Percentiles rank a stretch among this genome's conserved stretches.
phyloP scores from a whole-genome alignment of 176 grass and related monocot genomes.

The Guadua angustifolia region DNA sequence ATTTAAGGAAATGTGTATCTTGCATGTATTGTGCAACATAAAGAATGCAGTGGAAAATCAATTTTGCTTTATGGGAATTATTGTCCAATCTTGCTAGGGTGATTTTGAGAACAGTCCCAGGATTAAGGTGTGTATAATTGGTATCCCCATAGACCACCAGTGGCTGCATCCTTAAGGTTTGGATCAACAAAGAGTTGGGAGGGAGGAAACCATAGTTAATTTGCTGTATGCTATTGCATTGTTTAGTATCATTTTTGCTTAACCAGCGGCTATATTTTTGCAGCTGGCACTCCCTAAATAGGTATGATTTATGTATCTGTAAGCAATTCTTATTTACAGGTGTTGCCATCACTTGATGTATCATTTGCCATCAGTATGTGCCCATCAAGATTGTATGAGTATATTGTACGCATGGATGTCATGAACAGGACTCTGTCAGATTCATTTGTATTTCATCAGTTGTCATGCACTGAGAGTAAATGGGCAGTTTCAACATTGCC shows the following conservation, averaged over 20 bases:
- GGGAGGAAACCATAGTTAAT: not conserved
- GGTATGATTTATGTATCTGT: not conserved
- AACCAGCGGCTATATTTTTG: slow-evolving; percentile 1
- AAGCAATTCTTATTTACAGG: slow-evolving; percentile 57
- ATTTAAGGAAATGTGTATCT: not conserved
- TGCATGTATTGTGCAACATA: not conserved
- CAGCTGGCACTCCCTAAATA: not conserved
- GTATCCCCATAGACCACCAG: not conserved
- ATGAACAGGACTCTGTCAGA: slow-evolving; percentile 70
- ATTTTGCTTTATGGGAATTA: not conserved
- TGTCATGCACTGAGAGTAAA: slow-evolving; percentile 78
- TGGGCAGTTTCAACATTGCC: slow-evolving; percentile 77
- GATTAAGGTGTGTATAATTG: slow-evolving; percentile 6
- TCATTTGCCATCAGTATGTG: slow-evolving; percentile 80
- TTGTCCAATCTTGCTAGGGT: not conserved
- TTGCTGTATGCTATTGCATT: not conserved
- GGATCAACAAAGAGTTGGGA: not conserved
- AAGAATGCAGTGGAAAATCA: not conserved
- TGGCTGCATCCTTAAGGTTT: not conserved
- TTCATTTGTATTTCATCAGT: slow-evolving; percentile 69
- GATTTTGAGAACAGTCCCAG: not conserved
- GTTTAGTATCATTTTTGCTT: slow-evolving; percentile 14
- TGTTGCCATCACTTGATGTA: slow-evolving; percentile 79
- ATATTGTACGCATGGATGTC: slow-evolving; percentile 86
- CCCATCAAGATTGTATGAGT: slow-evolving; percentile 81